These are phyloP conservation scores for Amanita pallidorosea DNA, from an alignment of 768 basidiomycete species.

Conservation along the genomic window DNA sequence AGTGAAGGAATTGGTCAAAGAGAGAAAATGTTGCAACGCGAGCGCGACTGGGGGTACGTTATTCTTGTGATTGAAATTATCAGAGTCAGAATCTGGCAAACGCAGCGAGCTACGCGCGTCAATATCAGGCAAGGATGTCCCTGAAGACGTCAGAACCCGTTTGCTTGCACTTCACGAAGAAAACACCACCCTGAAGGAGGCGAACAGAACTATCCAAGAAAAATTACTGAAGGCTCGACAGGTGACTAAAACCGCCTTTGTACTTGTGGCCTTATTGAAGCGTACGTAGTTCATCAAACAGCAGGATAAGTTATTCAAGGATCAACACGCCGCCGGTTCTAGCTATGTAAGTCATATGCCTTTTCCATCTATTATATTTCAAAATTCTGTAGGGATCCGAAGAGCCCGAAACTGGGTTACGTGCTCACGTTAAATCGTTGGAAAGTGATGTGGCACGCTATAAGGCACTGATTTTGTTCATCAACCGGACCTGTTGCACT, in stretches of 20 bases:
- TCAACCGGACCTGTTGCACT: not conserved
- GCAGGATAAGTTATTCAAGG: conserved; percentile 84
- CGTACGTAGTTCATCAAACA: conserved; percentile 75
- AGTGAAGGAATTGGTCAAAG: conserved; percentile 84
- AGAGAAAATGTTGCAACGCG: conserved; percentile 78
- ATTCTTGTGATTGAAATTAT: not conserved
- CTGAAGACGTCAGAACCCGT: conserved; percentile 72
- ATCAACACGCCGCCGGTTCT: conserved; percentile 56
- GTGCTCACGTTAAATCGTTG: conserved; percentile 53
- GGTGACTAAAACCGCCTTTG: conserved; percentile 26
- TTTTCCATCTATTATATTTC: not conserved
- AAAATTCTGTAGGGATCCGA: conserved; percentile 35
- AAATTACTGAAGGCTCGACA: conserved; percentile 74
- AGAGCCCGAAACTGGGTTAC: conserved; percentile 59
- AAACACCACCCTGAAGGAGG: conserved; percentile 58
- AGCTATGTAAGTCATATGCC: conserved; percentile 28
- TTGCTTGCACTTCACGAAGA: conserved; percentile 72
- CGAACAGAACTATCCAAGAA: conserved; percentile 58
- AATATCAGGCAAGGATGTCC: conserved; percentile 66
- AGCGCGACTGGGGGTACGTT: conserved; percentile 73
- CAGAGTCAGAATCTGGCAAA: not conserved
- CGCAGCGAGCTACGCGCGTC: conserved; percentile 67
- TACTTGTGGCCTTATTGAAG: not conserved
- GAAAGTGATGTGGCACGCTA: conserved; percentile 51
- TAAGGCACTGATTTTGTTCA: conserved; percentile 30